Conservation (phyloP, 2,329 filamentous ascomycete species). For the Neoascochyta sp. region DNA sequence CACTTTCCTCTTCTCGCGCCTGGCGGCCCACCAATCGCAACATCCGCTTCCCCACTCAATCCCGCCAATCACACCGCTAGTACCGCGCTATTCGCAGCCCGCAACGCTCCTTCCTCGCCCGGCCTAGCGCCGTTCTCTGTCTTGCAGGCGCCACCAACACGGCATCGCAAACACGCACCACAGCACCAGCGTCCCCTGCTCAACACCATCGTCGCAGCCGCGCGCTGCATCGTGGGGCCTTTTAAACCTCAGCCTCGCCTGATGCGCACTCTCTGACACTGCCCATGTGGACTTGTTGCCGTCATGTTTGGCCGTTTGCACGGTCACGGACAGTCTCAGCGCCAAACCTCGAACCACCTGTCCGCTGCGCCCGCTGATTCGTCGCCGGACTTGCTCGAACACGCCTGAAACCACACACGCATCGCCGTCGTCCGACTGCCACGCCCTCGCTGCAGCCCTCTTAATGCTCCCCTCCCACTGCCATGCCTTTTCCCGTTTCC, state of each 20-base stretch:
- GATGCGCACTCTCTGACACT: conserved; percentile 1
- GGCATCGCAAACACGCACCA: conserved; percentile 1
- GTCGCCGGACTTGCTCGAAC: conserved; percentile 26
- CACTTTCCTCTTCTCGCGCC: conserved; percentile 12
- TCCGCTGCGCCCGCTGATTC: conserved; percentile 25
- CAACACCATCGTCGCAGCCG: conserved; percentile 8
- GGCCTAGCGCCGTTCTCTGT: conserved; percentile 6
- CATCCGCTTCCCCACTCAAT: no score
- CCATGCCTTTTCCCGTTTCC: conserved; percentile 24
- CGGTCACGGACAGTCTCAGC: conserved; percentile 17
- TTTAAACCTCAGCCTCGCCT: not conserved
- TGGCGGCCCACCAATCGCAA: conserved; percentile 7
- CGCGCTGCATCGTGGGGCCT: not conserved
- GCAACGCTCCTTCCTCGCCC: conserved; percentile 8
- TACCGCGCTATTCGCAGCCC: no score
- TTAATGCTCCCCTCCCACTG: conserved; percentile 32
- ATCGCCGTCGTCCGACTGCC: conserved; percentile 28
- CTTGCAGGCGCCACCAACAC: conserved; percentile 17
- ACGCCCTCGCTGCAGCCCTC: conserved; percentile 30
- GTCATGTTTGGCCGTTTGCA: conserved; percentile 1
- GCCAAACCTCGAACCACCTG: conserved; percentile 26
- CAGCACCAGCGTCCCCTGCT: conserved; percentile 3
- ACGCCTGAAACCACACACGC: conserved; percentile 35
- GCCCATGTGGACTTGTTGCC: no score
- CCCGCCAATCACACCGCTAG: no score